Conservation (phyloP, 1,139 yeast genomes). For the Zygosaccharomyces pseudobailii region DNA sequence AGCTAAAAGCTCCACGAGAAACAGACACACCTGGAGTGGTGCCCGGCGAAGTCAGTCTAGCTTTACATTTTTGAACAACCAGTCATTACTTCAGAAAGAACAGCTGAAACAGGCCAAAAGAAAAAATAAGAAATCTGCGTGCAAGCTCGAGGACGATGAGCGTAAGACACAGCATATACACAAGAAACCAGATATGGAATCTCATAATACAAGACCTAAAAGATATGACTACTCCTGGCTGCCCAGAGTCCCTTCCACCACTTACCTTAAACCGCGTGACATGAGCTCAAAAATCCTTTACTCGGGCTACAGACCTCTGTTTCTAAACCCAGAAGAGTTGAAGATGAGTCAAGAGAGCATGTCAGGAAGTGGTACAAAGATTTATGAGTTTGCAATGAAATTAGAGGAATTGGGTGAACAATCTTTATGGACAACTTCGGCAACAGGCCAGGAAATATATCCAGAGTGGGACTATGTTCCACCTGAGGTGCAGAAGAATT, state of each 20-base stretch:
- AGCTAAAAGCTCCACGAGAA: constrained; percentile 4
- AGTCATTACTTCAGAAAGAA: constrained; percentile 21
- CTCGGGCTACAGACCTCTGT: constrained; percentile 33
- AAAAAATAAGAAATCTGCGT: constrained; percentile 12
- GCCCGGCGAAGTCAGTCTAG: constrained; percentile 24
- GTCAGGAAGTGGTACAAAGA: constrained; percentile 13
- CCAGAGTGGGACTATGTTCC: constrained; percentile 36
- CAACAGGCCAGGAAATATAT: constrained; percentile 32
- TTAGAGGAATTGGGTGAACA: constrained; percentile 27
- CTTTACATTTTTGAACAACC: constrained; percentile 25
- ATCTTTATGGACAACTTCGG: constrained; percentile 29
- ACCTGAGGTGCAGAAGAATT: constrained; percentile 19
- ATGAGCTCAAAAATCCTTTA: constrained; percentile 25
- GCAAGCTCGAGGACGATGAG: constrained; percentile 11
- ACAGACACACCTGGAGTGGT: constrained; percentile 7
- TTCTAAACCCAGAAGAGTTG: constrained; percentile 15
- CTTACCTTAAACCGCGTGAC: constrained; percentile 23
- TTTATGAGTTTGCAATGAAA: constrained; percentile 32
- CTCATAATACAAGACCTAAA: constrained; percentile 8
- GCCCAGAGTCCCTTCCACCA: constrained; percentile 29
- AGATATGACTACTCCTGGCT: constrained; percentile 25
- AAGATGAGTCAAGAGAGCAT: constrained; percentile 3
- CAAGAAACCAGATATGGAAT: constrained; percentile 8
- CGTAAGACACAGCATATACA: constrained; percentile 5
- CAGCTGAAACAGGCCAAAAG: constrained; percentile 23